Evolutionary conservation across 352 stramenopile genomes (phyloP).

Genomic region (Lagenidium giganteum): DNA sequence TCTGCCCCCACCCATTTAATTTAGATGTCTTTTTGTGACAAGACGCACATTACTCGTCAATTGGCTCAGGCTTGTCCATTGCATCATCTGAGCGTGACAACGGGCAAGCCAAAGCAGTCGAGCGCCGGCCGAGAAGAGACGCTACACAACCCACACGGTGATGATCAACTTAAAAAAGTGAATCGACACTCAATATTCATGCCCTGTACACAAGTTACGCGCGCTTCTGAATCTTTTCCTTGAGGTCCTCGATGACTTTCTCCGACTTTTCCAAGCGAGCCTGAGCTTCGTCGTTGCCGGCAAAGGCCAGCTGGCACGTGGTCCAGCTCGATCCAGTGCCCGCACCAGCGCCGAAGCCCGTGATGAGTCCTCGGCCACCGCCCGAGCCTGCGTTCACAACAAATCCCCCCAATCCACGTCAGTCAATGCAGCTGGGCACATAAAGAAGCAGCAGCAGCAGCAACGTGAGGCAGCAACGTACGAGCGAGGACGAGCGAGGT

Average conservation of each 20-base stretch:
- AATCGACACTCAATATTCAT: no score
- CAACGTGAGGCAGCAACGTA: slow-evolving; percentile 25
- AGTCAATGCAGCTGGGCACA: not conserved
- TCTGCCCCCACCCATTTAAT: not conserved
- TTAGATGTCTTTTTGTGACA: no score
- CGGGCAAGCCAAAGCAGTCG: no score
- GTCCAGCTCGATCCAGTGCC: slow-evolving; percentile 81
- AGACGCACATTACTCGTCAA: no score
- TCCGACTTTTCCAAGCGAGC: slow-evolving; percentile 66
- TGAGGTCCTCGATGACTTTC: slow-evolving; percentile 71
- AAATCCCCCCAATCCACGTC: slow-evolving; percentile 1
- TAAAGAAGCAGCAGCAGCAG: slow-evolving; percentile 1
- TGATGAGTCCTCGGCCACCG: slow-evolving; percentile 51
- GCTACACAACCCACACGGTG: no score
- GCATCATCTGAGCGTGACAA: no score
- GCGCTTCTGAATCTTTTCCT: slow-evolving; percentile 41
- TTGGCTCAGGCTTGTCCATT: no score
- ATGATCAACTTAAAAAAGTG: no score
- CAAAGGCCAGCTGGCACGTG: slow-evolving; percentile 80
- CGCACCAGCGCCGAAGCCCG: slow-evolving; percentile 62
- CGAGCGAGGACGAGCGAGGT: slow-evolving; percentile 78
- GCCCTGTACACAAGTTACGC: slow-evolving; percentile 7
- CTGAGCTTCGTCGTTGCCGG: slow-evolving; percentile 59
- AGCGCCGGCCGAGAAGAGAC: no score
- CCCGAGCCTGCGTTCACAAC: slow-evolving; percentile 42